phyloP scores from a whole-genome alignment of 768 basidiomycete species.

The Chalciporus sphaerocephalus region DNA sequence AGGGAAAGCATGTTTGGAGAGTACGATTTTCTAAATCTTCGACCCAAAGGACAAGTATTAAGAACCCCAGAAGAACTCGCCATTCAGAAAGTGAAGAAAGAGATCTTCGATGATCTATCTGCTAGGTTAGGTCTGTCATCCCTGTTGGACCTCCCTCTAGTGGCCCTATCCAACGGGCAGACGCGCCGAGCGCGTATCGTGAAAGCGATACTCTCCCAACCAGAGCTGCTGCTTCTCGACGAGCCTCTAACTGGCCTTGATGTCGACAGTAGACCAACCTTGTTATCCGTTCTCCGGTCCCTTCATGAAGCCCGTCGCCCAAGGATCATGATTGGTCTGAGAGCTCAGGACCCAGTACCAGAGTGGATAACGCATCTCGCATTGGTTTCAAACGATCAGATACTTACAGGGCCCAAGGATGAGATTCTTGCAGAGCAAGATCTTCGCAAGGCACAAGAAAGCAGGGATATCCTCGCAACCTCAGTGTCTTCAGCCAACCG shows the following conservation, averaged over 20 bases:
- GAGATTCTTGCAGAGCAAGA: constrained; percentile 36
- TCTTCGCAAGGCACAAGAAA: constrained; percentile 3
- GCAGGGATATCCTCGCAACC: background rate
- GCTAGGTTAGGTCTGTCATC: constrained; percentile 51
- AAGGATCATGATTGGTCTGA: constrained; percentile 60
- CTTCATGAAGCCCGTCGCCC: constrained; percentile 50
- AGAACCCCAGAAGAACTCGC: constrained; percentile 24
- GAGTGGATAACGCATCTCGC: constrained; percentile 71
- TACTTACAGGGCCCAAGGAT: constrained; percentile 49
- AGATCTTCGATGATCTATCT: constrained; percentile 51
- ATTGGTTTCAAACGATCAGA: constrained; percentile 43
- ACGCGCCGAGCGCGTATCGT: constrained; percentile 82
- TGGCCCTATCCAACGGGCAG: constrained; percentile 90
- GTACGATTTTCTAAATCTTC: constrained; percentile 34
- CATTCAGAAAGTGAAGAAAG: constrained; percentile 26
- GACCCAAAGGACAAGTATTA: constrained; percentile 17
- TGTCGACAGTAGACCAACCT: constrained; percentile 47
- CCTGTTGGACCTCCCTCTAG: constrained; percentile 76
- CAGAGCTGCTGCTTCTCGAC: constrained; percentile 79
- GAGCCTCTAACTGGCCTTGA: constrained; percentile 90
- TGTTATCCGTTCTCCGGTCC: constrained; percentile 52
- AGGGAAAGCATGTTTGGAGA: constrained; percentile 65
- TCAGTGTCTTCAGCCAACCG: background rate
- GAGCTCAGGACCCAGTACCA: constrained; percentile 68
- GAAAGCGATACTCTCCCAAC: constrained; percentile 64